These are phyloP conservation scores for Hysterangium stoloniferum DNA, from an alignment of 768 basidiomycete species.

Conservation along the genomic window DNA sequence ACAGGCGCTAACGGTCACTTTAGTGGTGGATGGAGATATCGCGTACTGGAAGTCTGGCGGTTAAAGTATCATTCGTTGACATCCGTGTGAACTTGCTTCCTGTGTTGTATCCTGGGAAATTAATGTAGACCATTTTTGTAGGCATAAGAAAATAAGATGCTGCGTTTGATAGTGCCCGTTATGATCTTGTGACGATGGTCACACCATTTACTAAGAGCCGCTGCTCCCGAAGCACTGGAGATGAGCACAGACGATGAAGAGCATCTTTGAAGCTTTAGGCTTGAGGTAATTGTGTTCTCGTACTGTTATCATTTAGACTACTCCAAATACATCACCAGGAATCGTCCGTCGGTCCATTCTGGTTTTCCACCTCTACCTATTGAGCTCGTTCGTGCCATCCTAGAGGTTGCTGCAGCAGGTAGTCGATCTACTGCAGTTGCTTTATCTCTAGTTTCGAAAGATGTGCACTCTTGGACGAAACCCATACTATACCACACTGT, in stretches of 20 bases:
- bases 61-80: slow-evolving; percentile 15
- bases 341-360: neutral
- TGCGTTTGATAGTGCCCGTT: neutral
- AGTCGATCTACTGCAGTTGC: slow-evolving; percentile 23
- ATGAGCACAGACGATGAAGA: neutral
- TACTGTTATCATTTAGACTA: neutral
- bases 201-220: too few relatives aligned
- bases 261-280: neutral
- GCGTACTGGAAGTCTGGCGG: slow-evolving; percentile 86
- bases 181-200: too few relatives aligned
- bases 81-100: neutral
- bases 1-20: slow-evolving; percentile 1
- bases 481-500: slow-evolving; percentile 31
- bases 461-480: slow-evolving; percentile 24
- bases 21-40: slow-evolving; percentile 85
- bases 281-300: neutral
- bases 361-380: slow-evolving; percentile 19
- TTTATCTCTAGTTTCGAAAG: slow-evolving; percentile 29
- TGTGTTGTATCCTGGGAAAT: neutral
- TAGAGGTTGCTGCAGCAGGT: slow-evolving; percentile 27
- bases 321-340: neutral
- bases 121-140: neutral
- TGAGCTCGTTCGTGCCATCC: slow-evolving; percentile 29
- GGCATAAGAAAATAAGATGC: neutral
- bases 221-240: too few relatives aligned